A percentile compares a stretch with the other conserved stretches of the same genome.
Conservation (phyloP, 2,329 filamentous ascomycete species). For the Aspergillus sp. region DNA sequence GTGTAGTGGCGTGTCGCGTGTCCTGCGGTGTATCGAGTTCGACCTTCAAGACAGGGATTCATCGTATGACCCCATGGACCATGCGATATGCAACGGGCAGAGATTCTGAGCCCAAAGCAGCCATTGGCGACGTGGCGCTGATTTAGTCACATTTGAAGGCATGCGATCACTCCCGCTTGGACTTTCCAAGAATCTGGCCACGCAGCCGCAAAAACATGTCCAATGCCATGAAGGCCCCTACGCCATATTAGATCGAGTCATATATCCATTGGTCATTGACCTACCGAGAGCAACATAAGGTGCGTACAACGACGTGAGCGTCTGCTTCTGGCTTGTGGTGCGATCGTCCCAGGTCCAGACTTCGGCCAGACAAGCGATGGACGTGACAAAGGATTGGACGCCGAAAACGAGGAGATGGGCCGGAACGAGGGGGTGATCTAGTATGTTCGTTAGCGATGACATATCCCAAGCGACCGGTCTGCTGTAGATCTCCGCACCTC, state of each 20-base stretch:
- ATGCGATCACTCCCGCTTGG: slow-evolving; percentile 23
- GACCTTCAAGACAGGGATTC: too few species aligned
- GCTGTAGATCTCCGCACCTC: slow-evolving; percentile 35
- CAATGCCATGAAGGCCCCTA: slow-evolving; percentile 38
- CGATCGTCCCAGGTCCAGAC: slow-evolving; percentile 56
- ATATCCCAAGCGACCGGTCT: not conserved
- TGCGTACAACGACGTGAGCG: slow-evolving; percentile 53
- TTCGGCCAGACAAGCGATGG: slow-evolving; percentile 61
- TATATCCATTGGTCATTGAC: slow-evolving; percentile 20
- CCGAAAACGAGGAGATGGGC: slow-evolving; percentile 61
- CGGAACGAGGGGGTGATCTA: slow-evolving; percentile 57
- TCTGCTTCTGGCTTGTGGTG: slow-evolving; percentile 45
- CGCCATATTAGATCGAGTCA: not conserved
- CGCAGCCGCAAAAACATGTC: slow-evolving; percentile 38
- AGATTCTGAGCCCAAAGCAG: too few species aligned
- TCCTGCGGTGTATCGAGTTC: too few species aligned
- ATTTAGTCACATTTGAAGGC: not conserved
- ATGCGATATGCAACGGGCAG: too few species aligned
- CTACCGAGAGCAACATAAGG: slow-evolving; percentile 57
- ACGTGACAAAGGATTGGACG: slow-evolving; percentile 59
- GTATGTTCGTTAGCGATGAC: not conserved
- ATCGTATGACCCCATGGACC: too few species aligned
- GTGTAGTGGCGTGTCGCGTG: too few species aligned
- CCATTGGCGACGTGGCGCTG: not conserved
- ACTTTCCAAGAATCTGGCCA: slow-evolving; percentile 22